Evolutionary conservation across 345 rosid genomes (phyloP).

Genomic region (Salix udensis): DNA sequence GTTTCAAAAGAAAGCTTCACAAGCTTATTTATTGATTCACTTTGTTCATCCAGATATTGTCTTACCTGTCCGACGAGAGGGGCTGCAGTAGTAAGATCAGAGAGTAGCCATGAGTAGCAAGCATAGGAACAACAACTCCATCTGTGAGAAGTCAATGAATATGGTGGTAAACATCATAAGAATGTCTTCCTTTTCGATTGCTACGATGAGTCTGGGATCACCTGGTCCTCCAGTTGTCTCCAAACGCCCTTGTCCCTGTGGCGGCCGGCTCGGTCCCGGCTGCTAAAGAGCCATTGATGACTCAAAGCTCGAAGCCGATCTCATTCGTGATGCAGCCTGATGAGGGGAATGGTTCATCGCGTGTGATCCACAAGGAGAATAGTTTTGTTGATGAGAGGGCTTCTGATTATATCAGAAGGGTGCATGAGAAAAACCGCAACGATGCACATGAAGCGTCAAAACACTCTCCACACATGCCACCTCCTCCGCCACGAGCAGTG

Average conservation of each 20-base stretch:
- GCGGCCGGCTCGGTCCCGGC: conserved; percentile 3
- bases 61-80: neutral
- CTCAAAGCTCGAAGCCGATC: conserved; percentile 24
- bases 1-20: conserved; percentile 21
- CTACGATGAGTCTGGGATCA: conserved; percentile 42
- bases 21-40: conserved; percentile 8
- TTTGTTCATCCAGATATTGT: neutral
- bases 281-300: conserved; percentile 11
- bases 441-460: conserved; percentile 9
- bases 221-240: conserved; percentile 19
- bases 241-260: conserved; percentile 5
- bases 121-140: conserved; percentile 33
- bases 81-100: neutral
- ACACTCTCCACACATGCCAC: conserved; percentile 17
- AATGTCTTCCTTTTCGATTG: conserved; percentile 48
- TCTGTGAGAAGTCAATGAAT: conserved; percentile 47
- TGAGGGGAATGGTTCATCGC: conserved; percentile 16
- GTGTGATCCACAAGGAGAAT: conserved; percentile 12
- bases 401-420: conserved; percentile 38
- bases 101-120: conserved; percentile 31
- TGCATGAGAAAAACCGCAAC: conserved; percentile 40
- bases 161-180: conserved; percentile 41
- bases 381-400: conserved; percentile 29
- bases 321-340: conserved; percentile 41
- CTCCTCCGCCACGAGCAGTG: conserved; percentile 33